A percentile compares a stretch with the other conserved stretches of the same genome.
phyloP scores from a whole-genome alignment of 495 filamentous ascomycete genomes.

The Hypoxylon trugodes region DNA sequence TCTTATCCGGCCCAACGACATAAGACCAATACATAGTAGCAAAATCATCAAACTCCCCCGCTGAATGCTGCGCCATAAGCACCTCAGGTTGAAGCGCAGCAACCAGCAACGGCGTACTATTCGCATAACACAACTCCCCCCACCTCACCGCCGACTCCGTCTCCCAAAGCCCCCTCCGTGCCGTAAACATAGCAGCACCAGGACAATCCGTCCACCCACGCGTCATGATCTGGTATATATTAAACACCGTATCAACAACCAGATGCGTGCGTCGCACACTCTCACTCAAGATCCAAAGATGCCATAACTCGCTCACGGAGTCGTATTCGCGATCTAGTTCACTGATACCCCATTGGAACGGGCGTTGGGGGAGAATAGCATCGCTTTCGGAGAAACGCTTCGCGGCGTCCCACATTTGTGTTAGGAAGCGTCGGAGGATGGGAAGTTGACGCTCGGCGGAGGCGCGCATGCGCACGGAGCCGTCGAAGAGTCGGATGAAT shows the following conservation, averaged over 20 bases:
- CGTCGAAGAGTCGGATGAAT: conserved; percentile 10
- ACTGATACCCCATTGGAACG: neutral
- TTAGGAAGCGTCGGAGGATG: neutral
- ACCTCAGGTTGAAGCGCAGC: neutral
- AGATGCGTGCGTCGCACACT: conserved; percentile 12
- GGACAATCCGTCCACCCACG: neutral
- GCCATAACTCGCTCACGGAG: neutral
- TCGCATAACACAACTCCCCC: neutral
- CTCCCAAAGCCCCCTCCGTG: neutral
- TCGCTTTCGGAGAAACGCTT: neutral
- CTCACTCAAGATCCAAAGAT: conserved; percentile 10
- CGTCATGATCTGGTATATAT: conserved; percentile 32
- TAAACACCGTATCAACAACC: neutral
- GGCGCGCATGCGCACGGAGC: conserved; percentile 5
- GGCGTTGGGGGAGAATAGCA: neutral
- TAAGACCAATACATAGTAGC: neutral
- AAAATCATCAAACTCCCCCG: conserved; percentile 1
- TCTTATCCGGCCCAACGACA: neutral
- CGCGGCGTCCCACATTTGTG: neutral
- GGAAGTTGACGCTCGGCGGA: conserved; percentile 5
- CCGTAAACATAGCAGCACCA: neutral
- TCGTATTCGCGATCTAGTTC: conserved; percentile 7
- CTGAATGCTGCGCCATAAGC: neutral
- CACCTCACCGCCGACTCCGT: neutral
- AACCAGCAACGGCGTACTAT: neutral